Evolutionary conservation across 768 basidiomycete genomes (phyloP).

Genomic region (Auricularia sp.): DNA sequence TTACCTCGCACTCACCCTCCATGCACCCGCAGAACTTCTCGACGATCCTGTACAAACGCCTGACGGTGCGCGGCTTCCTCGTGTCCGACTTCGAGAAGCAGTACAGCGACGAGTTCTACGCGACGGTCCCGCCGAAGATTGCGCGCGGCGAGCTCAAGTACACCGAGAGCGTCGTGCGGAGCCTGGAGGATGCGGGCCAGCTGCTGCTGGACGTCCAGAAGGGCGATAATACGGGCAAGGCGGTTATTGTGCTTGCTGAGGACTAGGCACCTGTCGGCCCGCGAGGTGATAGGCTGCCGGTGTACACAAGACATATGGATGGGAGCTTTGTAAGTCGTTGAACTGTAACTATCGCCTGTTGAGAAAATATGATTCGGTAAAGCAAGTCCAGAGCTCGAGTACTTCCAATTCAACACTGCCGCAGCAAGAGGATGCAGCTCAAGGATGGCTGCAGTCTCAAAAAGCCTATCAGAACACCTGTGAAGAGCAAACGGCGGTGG

Average conservation of each 20-base stretch:
- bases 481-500: too few relatives aligned
- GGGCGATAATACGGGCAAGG: constrained; percentile 28
- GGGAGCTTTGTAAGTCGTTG: too few relatives aligned
- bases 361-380: too few relatives aligned
- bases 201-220: constrained; percentile 28
- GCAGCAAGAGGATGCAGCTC: too few relatives aligned
- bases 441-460: too few relatives aligned
- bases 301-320: too few relatives aligned
- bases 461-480: too few relatives aligned
- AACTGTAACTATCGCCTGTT: too few relatives aligned
- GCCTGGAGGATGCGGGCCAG: constrained; percentile 32
- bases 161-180: constrained; percentile 34
- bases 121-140: constrained; percentile 29
- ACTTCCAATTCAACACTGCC: too few relatives aligned
- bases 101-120: constrained; percentile 33
- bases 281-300: too few relatives aligned
- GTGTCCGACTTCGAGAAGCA: constrained; percentile 24
- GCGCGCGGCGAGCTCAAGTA: constrained; percentile 38
- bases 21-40: constrained; percentile 25
- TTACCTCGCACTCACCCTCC: constrained; percentile 4
- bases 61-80: constrained; percentile 37
- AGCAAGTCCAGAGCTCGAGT: too few relatives aligned
- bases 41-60: constrained; percentile 30
- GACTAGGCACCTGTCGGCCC: neutral
- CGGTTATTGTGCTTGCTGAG: neutral